These are phyloP conservation scores for Boletellus emodensis DNA, from an alignment of 768 basidiomycete genomes.

Conservation along the genomic window DNA sequence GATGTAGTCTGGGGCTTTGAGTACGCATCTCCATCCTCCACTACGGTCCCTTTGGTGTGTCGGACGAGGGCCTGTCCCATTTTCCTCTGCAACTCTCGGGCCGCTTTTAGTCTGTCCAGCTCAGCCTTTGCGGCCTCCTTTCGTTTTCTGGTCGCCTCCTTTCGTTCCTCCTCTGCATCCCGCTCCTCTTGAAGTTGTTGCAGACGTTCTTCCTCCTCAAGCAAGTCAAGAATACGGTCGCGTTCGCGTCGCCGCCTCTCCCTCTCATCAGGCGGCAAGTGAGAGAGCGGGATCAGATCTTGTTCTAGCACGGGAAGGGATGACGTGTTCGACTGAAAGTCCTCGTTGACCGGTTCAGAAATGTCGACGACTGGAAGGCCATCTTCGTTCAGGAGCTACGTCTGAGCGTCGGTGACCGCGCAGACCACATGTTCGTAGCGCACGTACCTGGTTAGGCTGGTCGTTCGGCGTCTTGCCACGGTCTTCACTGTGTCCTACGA, in stretches of 20 bases:
- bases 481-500: conserved; percentile 45
- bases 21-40: conserved; percentile 27
- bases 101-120: conserved; percentile 35
- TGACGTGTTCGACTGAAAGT: conserved; percentile 15
- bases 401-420: conserved; percentile 18
- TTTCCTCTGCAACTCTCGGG: conserved; percentile 62
- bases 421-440: conserved; percentile 10
- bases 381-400: conserved; percentile 69
- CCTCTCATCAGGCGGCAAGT: conserved; percentile 43
- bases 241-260: conserved; percentile 55
- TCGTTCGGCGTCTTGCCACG: conserved; percentile 37
- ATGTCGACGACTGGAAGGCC: conserved; percentile 79
- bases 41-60: conserved; percentile 37
- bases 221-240: conserved; percentile 58
- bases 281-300: conserved; percentile 43
- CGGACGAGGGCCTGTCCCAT: conserved; percentile 69
- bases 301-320: conserved; percentile 35
- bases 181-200: conserved; percentile 41
- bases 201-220: conserved; percentile 66
- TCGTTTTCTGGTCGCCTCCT: conserved; percentile 48
- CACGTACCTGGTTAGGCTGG: conserved; percentile 62
- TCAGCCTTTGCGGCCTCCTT: conserved; percentile 46
- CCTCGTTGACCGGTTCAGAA: conserved; percentile 47
- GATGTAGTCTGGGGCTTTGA: conserved; percentile 24
- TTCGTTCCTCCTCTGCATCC: conserved; percentile 38